A percentile compares a stretch with the other conserved stretches of the same genome.
Evolutionary conservation across 228 moss, liverwort and hornwort species (phyloP).

Genomic region (Sphagnum fallax): DNA sequence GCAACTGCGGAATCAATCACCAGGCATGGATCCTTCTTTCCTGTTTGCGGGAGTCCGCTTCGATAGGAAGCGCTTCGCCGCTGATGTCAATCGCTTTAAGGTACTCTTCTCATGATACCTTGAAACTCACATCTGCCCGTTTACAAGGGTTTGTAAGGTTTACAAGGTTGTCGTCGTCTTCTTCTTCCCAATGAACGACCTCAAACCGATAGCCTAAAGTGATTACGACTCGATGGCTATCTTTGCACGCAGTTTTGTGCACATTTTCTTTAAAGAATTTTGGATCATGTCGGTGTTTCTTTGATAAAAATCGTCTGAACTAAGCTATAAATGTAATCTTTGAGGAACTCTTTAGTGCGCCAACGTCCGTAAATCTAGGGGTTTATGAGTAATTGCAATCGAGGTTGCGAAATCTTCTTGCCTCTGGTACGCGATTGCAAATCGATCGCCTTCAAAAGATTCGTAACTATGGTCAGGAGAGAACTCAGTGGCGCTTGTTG

Average conservation of each 20-base stretch:
- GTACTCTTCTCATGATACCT: constrained; percentile 9
- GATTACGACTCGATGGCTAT: neutral
- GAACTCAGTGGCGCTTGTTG: no score
- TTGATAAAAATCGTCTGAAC: no score
- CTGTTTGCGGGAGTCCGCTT: constrained; percentile 70
- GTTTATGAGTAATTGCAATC: no score
- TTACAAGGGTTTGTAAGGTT: neutral
- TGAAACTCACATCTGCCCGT: neutral
- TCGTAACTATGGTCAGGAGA: no score
- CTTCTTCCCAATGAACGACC: neutral
- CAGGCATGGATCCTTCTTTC: constrained; percentile 54
- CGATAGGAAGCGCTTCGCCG: constrained; percentile 45
- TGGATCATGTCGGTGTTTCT: no score
- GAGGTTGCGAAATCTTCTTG: no score
- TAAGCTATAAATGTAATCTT: neutral
- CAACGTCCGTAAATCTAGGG: no score
- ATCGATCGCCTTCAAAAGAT: no score
- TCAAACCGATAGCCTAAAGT: neutral
- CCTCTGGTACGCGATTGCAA: no score
- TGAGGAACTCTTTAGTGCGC: neutral
- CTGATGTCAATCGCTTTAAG: constrained; percentile 56
- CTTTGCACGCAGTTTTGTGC: neutral
- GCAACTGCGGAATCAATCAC: neutral
- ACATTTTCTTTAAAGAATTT: no score
- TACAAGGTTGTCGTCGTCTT: neutral